Conservation (phyloP, 176 grass and related monocot species). For the Olyra latifolia region DNA sequence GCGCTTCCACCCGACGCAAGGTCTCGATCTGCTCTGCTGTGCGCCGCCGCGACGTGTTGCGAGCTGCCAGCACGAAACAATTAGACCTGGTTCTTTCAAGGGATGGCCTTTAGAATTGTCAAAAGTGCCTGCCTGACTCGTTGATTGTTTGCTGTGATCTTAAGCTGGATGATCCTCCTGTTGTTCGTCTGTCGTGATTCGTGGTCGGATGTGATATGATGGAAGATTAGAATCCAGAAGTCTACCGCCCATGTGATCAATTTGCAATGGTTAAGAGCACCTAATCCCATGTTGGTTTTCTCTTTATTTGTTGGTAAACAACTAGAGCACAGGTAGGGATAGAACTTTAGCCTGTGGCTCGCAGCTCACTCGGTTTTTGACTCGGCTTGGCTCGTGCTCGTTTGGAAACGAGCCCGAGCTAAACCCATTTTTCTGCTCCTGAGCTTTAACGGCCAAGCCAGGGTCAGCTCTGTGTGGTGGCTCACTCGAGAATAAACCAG, state of each 20-base stretch:
- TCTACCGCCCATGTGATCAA: conserved; percentile 22
- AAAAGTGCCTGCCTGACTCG: background rate
- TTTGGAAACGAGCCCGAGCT: no score
- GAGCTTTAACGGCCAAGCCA: no score
- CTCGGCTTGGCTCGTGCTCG: no score
- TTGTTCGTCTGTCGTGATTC: background rate
- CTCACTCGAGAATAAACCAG: no score
- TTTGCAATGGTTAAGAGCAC: background rate
- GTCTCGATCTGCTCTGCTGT: background rate
- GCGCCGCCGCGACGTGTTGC: background rate
- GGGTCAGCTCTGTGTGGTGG: no score
- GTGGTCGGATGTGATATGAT: background rate
- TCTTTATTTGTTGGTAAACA: background rate
- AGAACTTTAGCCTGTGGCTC: no score
- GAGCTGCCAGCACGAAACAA: background rate
- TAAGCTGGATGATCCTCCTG: background rate
- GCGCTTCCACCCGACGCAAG: background rate
- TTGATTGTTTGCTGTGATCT: background rate
- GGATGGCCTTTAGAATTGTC: background rate
- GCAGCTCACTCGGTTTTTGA: no score
- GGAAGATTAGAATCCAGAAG: background rate
- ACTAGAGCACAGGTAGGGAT: no score
- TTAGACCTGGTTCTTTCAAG: background rate
- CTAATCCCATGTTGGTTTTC: conserved; percentile 12
- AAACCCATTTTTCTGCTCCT: no score